These are phyloP conservation scores for Diaporthe citrichinensis DNA, from an alignment of 2,329 filamentous ascomycete genomes.

Conservation along the genomic window DNA sequence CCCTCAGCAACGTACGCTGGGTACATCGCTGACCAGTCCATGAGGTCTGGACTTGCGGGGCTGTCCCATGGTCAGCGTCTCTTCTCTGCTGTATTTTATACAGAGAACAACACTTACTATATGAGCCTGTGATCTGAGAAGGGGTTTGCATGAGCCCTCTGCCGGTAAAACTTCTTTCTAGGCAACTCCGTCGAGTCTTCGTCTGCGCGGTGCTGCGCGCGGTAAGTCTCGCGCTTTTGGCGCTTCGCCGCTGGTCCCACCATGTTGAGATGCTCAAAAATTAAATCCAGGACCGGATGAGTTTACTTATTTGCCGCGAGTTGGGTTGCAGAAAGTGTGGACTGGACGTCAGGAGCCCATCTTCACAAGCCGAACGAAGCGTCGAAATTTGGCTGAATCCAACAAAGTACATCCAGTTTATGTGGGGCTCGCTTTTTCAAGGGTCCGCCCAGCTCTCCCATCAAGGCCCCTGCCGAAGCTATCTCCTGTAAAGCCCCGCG, in stretches of 20 bases:
- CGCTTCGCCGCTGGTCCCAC: slow-evolving; percentile 59
- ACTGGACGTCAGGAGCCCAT: background rate
- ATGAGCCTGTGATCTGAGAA: slow-evolving; percentile 93
- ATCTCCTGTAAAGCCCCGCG: slow-evolving; percentile 45
- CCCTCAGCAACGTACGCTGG: slow-evolving; percentile 75
- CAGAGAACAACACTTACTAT: slow-evolving; percentile 67
- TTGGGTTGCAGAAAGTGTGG: background rate
- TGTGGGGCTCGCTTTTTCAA: slow-evolving; percentile 12
- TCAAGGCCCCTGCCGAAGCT: slow-evolving; percentile 26
- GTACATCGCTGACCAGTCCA: slow-evolving; percentile 93
- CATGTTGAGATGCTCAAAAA: slow-evolving; percentile 14
- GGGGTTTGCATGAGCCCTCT: slow-evolving; percentile 96
- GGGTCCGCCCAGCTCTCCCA: slow-evolving; percentile 26
- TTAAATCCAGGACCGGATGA: background rate
- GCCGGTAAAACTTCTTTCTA: slow-evolving; percentile 95
- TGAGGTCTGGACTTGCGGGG: slow-evolving; percentile 81
- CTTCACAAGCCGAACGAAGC: slow-evolving; percentile 27
- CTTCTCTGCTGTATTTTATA: background rate
- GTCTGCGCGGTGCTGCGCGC: slow-evolving; percentile 63
- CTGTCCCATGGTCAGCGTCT: slow-evolving; percentile 60
- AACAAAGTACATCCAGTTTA: background rate
- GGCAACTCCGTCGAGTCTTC: slow-evolving; percentile 76
- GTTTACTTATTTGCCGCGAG: background rate
- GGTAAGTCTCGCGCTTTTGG: slow-evolving; percentile 77
- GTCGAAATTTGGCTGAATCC: slow-evolving; percentile 33